Percentiles rank a stretch among this genome's conserved stretches.
phyloP scores from a whole-genome alignment of 192 early-diverging fungal species.

The Diversispora eburnea region DNA sequence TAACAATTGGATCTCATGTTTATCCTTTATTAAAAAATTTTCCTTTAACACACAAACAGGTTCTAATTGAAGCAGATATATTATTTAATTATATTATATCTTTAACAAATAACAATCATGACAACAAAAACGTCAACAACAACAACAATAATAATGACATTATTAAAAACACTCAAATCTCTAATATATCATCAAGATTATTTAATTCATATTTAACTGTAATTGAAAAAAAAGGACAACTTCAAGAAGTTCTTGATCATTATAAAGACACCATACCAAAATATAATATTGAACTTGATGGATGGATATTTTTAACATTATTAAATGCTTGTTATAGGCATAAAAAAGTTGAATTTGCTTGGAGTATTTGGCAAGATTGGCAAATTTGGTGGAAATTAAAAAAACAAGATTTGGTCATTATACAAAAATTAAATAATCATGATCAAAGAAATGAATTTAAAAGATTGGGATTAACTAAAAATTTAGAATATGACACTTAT shows the following conservation, averaged over 20 bases:
- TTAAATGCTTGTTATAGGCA: slow-evolving; percentile 60
- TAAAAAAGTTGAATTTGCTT: slow-evolving; percentile 56
- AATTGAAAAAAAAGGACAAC: slow-evolving; percentile 51
- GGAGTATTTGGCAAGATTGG: slow-evolving; percentile 66
- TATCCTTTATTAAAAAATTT: slow-evolving; percentile 8
- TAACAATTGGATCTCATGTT: not conserved
- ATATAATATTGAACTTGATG: slow-evolving; percentile 47
- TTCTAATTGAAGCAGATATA: slow-evolving; percentile 34
- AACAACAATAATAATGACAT: not conserved
- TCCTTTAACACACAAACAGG: not conserved
- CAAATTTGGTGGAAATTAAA: slow-evolving; percentile 52
- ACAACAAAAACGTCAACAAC: slow-evolving; percentile 26
- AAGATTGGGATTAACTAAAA: slow-evolving; percentile 38
- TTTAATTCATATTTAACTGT: slow-evolving; percentile 61
- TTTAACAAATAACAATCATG: not conserved
- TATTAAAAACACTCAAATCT: slow-evolving; percentile 25
- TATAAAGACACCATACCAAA: slow-evolving; percentile 52
- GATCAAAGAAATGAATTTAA: slow-evolving; percentile 1
- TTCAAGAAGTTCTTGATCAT: slow-evolving; percentile 42
- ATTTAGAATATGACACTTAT: slow-evolving; percentile 53
- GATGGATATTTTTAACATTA: slow-evolving; percentile 58
- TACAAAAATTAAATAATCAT: slow-evolving; percentile 9
- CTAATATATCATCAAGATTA: slow-evolving; percentile 47
- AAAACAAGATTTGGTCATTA: slow-evolving; percentile 29
- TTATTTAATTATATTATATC: slow-evolving; percentile 36